Evolutionary conservation across 164 flowering plant species (phyloP), one percentile per base, ranked within the genome.

Genomic region (Nymphaea thermarum): DNA sequence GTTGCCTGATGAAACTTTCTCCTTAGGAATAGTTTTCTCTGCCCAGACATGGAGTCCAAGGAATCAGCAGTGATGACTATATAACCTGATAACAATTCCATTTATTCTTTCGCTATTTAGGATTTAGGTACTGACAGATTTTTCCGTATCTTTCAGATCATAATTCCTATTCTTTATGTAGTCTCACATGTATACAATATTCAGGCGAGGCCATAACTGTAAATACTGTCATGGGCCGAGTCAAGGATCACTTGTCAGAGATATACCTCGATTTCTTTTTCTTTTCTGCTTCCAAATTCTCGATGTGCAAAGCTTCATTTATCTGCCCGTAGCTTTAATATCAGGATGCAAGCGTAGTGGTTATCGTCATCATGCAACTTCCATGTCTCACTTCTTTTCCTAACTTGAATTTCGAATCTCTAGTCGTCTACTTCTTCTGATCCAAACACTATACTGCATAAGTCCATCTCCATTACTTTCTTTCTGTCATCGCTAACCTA

Each of bases 281-380:
- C 55, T 47, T 3, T 12, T 47, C 4, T 47, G 11, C 55, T 47
- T 47, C 11, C 55, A 3, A 47, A 61, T 68, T 44, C 60, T 65
- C 41, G 64, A 65, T 65, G 67, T 74, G 70, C 59, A 68, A 7
- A 59, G 43, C 53, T 51, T 53, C 68, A 43, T 76, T 69, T 67
- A 63, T 77, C 83, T 85, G 77, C 88, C 84, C 74, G 65, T 72
- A 73, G 63, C 70, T 67, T 78, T n/a, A 68, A 6, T 3, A n/a
- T n/a, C 44, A 25, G 57, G 41, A 80, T 84, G 79, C 70, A 80
- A 71, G 70, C 72, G 70, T 81, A 82, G 75, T 68, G 68, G 65
- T 66, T 67, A 43, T 74, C 65, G 63, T 74, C 79, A 83, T 87
- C 88, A 86, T 89, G 86, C 86, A 82, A 84, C 90, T 79, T 72